Conservation (phyloP, 2,329 filamentous ascomycete genomes). For the Dothideomycetidae sp. region DNA sequence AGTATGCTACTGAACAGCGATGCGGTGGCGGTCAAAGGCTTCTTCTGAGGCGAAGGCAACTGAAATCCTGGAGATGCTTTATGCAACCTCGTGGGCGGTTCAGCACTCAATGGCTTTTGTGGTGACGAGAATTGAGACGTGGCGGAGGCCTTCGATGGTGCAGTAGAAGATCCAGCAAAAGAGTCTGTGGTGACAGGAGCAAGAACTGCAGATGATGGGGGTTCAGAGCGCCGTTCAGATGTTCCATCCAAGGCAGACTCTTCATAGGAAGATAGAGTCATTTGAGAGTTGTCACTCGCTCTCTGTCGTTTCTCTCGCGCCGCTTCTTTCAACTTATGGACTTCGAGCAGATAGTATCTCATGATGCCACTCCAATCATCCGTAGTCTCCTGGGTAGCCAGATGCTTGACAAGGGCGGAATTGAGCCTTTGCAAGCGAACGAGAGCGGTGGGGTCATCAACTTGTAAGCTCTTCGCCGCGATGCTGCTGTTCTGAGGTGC, state of each 20-base stretch:
- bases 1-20: constrained; percentile 12
- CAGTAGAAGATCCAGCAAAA: not conserved
- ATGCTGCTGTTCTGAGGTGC: not conserved
- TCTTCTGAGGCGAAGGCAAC: constrained; percentile 6
- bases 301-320: not conserved
- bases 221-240: too few relatives aligned
- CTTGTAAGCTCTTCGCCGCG: not conserved
- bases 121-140: not conserved
- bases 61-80: constrained; percentile 7
- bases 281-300: too few relatives aligned
- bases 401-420: not conserved
- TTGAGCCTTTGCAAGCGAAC: not conserved
- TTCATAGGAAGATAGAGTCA: not conserved
- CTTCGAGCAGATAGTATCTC: constrained; percentile 2
- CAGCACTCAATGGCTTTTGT: too few relatives aligned
- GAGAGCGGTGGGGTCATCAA: not conserved
- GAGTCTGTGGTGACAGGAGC: not conserved
- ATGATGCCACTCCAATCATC: constrained; percentile 5
- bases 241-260: too few relatives aligned
- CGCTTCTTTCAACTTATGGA: constrained; percentile 3
- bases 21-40: constrained; percentile 10
- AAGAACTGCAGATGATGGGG: not conserved
- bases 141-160: not conserved
- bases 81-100: constrained; percentile 1
- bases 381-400: not conserved